Conservation (phyloP, 495 filamentous ascomycete genomes). For the Copromyces sp. region DNA sequence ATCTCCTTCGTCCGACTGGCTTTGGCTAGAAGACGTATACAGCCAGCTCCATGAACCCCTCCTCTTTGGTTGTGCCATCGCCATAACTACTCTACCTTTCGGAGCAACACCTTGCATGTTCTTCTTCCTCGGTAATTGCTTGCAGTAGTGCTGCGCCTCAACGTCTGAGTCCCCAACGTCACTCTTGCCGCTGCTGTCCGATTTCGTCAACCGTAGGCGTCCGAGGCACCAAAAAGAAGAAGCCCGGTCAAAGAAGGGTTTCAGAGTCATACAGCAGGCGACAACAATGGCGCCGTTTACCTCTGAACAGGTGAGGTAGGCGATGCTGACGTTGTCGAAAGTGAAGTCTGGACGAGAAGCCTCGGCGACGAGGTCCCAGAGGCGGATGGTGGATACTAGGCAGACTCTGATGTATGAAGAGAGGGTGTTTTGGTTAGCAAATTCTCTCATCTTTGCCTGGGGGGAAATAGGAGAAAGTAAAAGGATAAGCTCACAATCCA, state of each 20-base stretch:
- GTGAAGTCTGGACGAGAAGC: conserved; percentile 11
- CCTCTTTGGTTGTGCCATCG: not conserved
- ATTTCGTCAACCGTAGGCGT: not conserved
- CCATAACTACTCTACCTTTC: not conserved
- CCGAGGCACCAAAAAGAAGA: not conserved
- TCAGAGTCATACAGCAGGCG: conserved; percentile 25
- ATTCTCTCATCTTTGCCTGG: not conserved
- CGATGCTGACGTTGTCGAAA: conserved; percentile 16
- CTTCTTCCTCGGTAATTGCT: not conserved
- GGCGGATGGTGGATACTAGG: conserved; percentile 20
- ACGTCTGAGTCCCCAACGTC: not conserved
- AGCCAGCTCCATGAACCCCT: not conserved
- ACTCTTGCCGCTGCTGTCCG: not conserved
- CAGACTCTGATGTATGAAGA: conserved; percentile 9
- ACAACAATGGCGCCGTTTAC: conserved; percentile 26
- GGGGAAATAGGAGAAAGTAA: not conserved
- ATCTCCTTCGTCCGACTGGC: not conserved
- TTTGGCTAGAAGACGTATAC: not conserved
- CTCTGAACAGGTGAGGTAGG: conserved; percentile 24
- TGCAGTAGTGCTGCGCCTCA: not conserved
- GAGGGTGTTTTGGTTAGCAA: not conserved
- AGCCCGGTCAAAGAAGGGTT: conserved; percentile 12
- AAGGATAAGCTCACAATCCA: conserved; percentile 5
- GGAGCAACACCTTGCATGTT: too few relatives aligned
- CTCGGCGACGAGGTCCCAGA: conserved; percentile 15